These are phyloP conservation scores for Fusarium papillatum DNA, from an alignment of 2,329 filamentous ascomycete genomes.

Conservation along the genomic window DNA sequence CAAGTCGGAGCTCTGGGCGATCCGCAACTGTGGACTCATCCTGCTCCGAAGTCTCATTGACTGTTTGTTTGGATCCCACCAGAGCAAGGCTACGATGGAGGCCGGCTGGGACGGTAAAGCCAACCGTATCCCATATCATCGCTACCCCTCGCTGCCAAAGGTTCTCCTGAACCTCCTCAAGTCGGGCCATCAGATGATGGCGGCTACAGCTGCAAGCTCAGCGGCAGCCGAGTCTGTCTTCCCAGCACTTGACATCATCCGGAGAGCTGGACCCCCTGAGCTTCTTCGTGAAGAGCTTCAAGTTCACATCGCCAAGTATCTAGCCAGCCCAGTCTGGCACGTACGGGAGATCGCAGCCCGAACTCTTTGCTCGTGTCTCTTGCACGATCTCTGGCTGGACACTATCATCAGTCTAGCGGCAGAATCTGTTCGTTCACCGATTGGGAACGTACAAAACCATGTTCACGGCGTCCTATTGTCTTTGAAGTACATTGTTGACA, in stretches of 20 bases:
- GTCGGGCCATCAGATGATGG: conserved; percentile 61
- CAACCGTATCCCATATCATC: conserved; percentile 76
- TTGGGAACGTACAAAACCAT: conserved; percentile 60
- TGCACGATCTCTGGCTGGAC: conserved; percentile 63
- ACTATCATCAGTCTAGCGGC: conserved; percentile 54
- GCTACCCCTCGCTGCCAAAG: conserved; percentile 74
- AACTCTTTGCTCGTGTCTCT: conserved; percentile 75
- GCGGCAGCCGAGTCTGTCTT: conserved; percentile 79
- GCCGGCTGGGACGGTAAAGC: conserved; percentile 75
- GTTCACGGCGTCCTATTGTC: conserved; percentile 72
- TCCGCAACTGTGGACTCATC: conserved; percentile 93
- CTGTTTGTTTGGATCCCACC: conserved; percentile 80
- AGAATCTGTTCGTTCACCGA: conserved; percentile 41
- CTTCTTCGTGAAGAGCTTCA: conserved; percentile 68
- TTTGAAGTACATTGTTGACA: conserved; percentile 68
- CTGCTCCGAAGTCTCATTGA: conserved; percentile 90
- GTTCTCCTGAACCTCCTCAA: conserved; percentile 75
- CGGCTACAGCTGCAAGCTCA: conserved; percentile 49
- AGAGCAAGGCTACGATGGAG: conserved; percentile 75
- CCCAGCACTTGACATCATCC: conserved; percentile 85
- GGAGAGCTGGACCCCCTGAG: conserved; percentile 77
- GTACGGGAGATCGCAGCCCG: conserved; percentile 85
- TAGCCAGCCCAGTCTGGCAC: conserved; percentile 82
- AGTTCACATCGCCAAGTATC: conserved; percentile 70
- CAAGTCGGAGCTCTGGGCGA: conserved; percentile 89